A percentile compares a stretch with the other conserved stretches of the same genome.
phyloP scores from a whole-genome alignment of 257 asterid species.

The Solanum rostratum region DNA sequence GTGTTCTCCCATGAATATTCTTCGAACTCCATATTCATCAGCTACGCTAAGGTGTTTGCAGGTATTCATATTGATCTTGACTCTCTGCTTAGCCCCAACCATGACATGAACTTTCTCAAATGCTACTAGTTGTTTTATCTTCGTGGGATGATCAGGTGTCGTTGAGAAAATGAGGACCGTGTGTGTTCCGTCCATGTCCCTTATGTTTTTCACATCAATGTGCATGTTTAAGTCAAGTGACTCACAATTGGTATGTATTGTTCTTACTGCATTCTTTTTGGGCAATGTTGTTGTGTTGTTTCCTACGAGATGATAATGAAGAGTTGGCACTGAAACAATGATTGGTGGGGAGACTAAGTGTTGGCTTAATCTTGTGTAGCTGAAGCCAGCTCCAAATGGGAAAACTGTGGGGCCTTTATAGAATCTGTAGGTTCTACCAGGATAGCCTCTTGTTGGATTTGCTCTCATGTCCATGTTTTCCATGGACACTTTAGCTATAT shows the following conservation, averaged over 20 bases:
- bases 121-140: conserved; percentile 37
- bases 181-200: conserved; percentile 69
- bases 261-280: conserved; percentile 30
- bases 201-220: conserved; percentile 49
- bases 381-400: conserved; percentile 67
- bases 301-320: not conserved
- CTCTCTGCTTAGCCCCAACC: conserved; percentile 30
- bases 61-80: conserved; percentile 23
- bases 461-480: conserved; percentile 73
- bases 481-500: conserved; percentile 55
- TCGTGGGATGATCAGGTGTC: not conserved
- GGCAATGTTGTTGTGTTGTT: conserved; percentile 19
- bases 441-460: conserved; percentile 62
- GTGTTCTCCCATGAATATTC: conserved; percentile 79
- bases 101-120: conserved; percentile 56
- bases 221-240: conserved; percentile 36
- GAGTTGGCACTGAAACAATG: conserved; percentile 30
- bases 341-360: conserved; percentile 44
- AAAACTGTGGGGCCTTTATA: conserved; percentile 76
- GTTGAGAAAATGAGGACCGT: conserved; percentile 43
- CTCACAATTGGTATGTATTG: conserved; percentile 51
- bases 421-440: conserved; percentile 78
- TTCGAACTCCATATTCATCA: conserved; percentile 58
- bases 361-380: conserved; percentile 48
- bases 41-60: conserved; percentile 63